Evolutionary conservation across 1,284 basidiomycete genomes (phyloP), one percentile per base, ranked within the genome.

Genomic region (Paramarasmius palmivorus): DNA sequence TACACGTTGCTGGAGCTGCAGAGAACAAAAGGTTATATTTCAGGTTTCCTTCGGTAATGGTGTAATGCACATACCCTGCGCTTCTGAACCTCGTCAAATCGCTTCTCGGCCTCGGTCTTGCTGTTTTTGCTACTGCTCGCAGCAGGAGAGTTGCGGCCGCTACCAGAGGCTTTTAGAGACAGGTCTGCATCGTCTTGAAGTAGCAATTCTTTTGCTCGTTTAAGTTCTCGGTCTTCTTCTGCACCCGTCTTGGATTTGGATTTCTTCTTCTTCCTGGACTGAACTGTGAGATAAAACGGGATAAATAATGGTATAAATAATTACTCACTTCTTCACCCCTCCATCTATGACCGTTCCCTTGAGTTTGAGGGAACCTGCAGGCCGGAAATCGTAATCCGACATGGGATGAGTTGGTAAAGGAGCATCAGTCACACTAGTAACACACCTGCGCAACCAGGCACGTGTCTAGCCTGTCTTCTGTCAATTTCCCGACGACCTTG

Each of bases 71-170:
- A 65, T 68, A 96, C 94, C 67, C 94, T 76, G 66, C 85, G 83
- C 64, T 81, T 81, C 74, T 94, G 91, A 10, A 82, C 82, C 72
- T 95, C 90, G 69, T 95, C 92, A 59, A 95, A 98, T 52, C 90
- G 80, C 65, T 81, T 83, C 77, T 98, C 93, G 1, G 95, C 93
- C 29, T 94, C 92, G 1, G 95, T 98, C 78, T 89, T 91, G 62
- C 76, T 79, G 56, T 73, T 73, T 38, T 68, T 79, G 57, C 69
- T 69, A 35, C 70, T 66, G 17, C 72, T 60, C 38, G 73, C 61
- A 22, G 77, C 77, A 55, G 84, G 83, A 36, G 88, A 86, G 56
- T 74, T 79, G 41, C 80, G 74, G 41, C 79, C 77, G 59, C 83
- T 87, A 23, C 78, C 81, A 32, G 81, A 73, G 14, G 79, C 72